These are phyloP conservation scores for Backusella macrospora DNA, from an alignment of 192 early-diverging fungal genomes.

Conservation along the genomic window DNA sequence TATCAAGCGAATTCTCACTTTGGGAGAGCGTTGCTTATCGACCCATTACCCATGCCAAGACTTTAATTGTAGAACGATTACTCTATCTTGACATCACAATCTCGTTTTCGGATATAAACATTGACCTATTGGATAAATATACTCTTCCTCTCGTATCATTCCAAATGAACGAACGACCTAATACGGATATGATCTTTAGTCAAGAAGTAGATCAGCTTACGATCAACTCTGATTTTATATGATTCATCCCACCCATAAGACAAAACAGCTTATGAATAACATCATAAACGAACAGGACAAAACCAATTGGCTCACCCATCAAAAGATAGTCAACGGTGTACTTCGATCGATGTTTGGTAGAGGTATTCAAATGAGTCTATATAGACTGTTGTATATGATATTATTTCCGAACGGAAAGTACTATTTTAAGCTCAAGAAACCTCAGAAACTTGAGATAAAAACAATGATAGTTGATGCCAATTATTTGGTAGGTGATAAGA, in stretches of 20 bases:
- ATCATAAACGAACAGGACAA: conserved; percentile 34
- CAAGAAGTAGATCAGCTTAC: conserved; percentile 37
- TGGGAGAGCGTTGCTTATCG: conserved; percentile 32
- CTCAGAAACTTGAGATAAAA: conserved; percentile 22
- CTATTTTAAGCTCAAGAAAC: conserved; percentile 36
- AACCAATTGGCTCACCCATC: conserved; percentile 33
- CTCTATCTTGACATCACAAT: conserved; percentile 38
- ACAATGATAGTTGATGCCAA: conserved; percentile 48
- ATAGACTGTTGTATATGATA: conserved; percentile 30
- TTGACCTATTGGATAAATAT: conserved; percentile 30
- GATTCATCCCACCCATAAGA: conserved; percentile 36
- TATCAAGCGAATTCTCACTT: conserved; percentile 26
- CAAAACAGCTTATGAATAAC: conserved; percentile 29
- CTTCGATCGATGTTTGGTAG: conserved; percentile 29
- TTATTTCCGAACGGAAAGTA: conserved; percentile 40
- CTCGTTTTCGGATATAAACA: conserved; percentile 45
- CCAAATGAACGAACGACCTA: conserved; percentile 24
- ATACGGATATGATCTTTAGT: conserved; percentile 32
- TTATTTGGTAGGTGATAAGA: conserved; percentile 34
- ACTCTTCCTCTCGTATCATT: conserved; percentile 29
- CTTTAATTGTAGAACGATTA: conserved; percentile 41
- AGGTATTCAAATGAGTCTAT: conserved; percentile 20
- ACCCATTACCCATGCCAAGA: conserved; percentile 44
- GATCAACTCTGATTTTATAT: conserved; percentile 41
- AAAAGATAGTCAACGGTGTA: conserved; percentile 38